Conservation (phyloP, 768 basidiomycete species). For the Cyathus striatus region DNA sequence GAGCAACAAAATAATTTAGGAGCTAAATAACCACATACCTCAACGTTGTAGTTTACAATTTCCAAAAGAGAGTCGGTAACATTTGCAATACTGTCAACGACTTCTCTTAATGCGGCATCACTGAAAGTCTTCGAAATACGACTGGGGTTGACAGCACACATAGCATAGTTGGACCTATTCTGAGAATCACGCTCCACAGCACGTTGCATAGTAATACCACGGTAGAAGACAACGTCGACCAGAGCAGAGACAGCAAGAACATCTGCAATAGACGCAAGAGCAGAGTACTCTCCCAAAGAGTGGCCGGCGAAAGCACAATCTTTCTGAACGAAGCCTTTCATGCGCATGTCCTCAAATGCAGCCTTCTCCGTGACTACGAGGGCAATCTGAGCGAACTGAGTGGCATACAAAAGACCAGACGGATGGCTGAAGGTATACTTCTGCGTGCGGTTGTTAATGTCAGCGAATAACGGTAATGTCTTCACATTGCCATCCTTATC, state of each 20-base stretch:
- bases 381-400: constrained; percentile 98
- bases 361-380: constrained; percentile 98
- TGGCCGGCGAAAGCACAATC: constrained; percentile 96
- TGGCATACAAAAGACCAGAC: constrained; percentile 91
- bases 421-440: constrained; percentile 99
- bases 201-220: constrained; percentile 99
- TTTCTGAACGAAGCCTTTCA: constrained; percentile 90
- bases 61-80: constrained; percentile 82
- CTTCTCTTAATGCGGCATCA: constrained; percentile 93
- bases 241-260: constrained; percentile 92
- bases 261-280: constrained; percentile 95
- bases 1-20: constrained; percentile 4
- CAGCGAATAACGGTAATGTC: constrained; percentile 92
- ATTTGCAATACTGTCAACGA: constrained; percentile 85
- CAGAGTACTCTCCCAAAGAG: constrained; percentile 98
- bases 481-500: constrained; percentile 95
- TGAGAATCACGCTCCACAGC: constrained; percentile 94
- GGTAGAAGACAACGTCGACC: constrained; percentile 98
- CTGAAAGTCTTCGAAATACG: constrained; percentile 93
- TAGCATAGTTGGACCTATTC: constrained; percentile 94
- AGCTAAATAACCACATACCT: constrained; percentile 40
- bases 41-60: constrained; percentile 96
- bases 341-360: constrained; percentile 96
- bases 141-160: constrained; percentile 99
- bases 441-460: constrained; percentile 91